Base-by-base conservation (phyloP, 2,329 filamentous ascomycete genomes). In the Penicillium vulpinum region DNA sequence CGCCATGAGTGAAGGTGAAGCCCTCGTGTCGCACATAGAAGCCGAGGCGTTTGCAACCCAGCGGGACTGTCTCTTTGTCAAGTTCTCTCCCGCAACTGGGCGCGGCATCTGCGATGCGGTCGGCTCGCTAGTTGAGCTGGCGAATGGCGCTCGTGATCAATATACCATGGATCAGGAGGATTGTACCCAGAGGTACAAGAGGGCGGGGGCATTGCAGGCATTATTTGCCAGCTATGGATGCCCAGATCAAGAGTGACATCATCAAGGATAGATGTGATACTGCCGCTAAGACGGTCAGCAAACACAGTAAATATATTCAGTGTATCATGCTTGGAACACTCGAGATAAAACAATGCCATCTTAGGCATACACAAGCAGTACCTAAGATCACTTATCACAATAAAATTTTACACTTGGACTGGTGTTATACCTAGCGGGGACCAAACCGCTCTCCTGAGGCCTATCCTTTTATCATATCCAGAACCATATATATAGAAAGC, bases 31-130 rank as follows among this genome's bases (percentile, higher is more conserved):
- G 21, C 35, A 47, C 28, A 50, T 29, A 13, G 55, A 57, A 57
- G 55, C 55, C 33, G 45, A 57, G 50, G 50, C 55, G 44, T 57
- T 57, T 57, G 55, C 55, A 38, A 45, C 55, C 28, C 50, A 57
- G 50, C 50, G 29, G 21, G 38, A 24, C 55, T 50, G n/a, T 57
- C 50, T 36, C 55, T 54, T 57, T 52, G n/a, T 40, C 44, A 52
- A 44, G 55, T 8, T 54, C 41, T 57, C 55, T 7, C 44, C 50
- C 10, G 18, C 9, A 44, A 49, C 50, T 50, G 45, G 50, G 44
- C 55, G 31, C 44, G 55, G 55, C 21, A 52, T 54, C 18, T 54
- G 55, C 38, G 50, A 57, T 54, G 50, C 55, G 15, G 49, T 57
- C 21, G 33, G 55, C 55, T 57, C 38, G 22, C 50, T 57, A 13